These are phyloP conservation scores for Porodaedalea pini DNA, from an alignment of 1,284 basidiomycete genomes.

Conservation along the genomic window DNA sequence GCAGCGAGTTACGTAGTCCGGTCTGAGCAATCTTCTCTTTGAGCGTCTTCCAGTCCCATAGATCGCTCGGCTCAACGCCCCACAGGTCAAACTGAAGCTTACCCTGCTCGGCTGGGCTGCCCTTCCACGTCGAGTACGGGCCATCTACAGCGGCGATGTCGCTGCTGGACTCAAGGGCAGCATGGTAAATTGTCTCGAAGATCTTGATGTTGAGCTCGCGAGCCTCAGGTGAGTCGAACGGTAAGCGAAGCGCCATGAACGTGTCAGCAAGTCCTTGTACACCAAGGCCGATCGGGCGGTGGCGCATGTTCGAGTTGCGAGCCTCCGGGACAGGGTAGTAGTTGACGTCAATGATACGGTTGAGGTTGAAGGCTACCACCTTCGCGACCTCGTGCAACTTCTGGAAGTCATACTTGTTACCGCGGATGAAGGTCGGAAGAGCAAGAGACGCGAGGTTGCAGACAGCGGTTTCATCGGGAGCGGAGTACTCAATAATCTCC, in stretches of 20 bases:
- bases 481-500: conserved; percentile 98
- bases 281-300: conserved; percentile 96
- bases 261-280: conserved; percentile 98
- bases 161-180: conserved; percentile 85
- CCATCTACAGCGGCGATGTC: conserved; percentile 86
- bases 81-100: conserved; percentile 95
- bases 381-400: conserved; percentile 94
- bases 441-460: conserved; percentile 99
- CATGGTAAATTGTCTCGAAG: conserved; percentile 99
- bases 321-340: conserved; percentile 94
- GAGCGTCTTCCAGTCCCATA: conserved; percentile 93
- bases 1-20: conserved; percentile 92
- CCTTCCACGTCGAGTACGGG: conserved; percentile 88
- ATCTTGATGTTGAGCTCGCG: conserved; percentile 92
- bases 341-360: conserved; percentile 92
- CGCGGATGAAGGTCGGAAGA: conserved; percentile 81
- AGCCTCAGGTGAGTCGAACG: conserved; percentile 91
- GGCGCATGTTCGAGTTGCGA: conserved; percentile 91
- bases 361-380: conserved; percentile 90
- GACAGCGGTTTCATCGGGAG: conserved; percentile 97
- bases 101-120: conserved; percentile 87
- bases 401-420: conserved; percentile 85
- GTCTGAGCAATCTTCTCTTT: conserved; percentile 87
- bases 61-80: conserved; percentile 87
- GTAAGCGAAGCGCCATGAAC: conserved; percentile 96